Conservation (phyloP, 768 basidiomycete genomes). For the Hypholoma fasciculare region DNA sequence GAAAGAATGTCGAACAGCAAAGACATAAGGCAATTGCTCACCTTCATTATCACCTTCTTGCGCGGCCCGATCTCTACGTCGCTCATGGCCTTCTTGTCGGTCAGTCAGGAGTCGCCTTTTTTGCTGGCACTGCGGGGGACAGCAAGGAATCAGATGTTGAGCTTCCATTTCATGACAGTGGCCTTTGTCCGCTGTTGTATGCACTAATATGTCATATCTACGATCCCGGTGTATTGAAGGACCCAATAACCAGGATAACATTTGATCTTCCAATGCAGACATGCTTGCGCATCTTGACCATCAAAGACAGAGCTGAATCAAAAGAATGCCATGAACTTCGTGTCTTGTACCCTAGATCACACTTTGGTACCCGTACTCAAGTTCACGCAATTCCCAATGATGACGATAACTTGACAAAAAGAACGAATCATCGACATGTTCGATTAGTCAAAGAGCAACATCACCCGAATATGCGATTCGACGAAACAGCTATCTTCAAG, state of each 20-base stretch:
- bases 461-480: not conserved
- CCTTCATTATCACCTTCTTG: no score
- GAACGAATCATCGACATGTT: not conserved
- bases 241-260: not conserved
- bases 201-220: conserved; percentile 1
- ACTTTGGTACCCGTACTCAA: not conserved
- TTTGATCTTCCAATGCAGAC: no score
- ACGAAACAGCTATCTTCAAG: not conserved
- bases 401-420: no score
- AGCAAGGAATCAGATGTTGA: no score
- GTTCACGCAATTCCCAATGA: not conserved
- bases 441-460: no score
- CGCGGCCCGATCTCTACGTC: no score
- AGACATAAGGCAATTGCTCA: not conserved
- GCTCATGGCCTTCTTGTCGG: no score
- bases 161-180: no score
- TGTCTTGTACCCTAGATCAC: not conserved
- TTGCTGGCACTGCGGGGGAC: no score
- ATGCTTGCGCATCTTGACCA: no score
- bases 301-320: no score
- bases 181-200: not conserved
- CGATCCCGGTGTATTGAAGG: not conserved
- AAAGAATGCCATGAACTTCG: not conserved
- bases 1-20: not conserved
- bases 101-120: no score